These are phyloP conservation scores for Cyclotella sp. DNA, from an alignment of 108 stramenopile genomes.

Conservation along the genomic window DNA sequence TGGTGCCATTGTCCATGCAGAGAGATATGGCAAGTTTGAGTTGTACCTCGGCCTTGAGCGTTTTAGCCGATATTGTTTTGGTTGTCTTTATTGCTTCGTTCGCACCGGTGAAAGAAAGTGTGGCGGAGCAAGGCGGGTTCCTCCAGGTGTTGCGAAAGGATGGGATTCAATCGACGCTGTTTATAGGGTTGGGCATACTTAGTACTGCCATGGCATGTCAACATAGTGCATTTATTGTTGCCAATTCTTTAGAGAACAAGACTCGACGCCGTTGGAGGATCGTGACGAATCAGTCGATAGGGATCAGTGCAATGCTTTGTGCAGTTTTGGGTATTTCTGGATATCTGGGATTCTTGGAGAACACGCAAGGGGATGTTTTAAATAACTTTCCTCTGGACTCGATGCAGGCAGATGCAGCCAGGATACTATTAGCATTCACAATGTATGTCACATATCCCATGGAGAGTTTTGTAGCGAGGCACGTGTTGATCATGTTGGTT, in stretches of 20 bases:
- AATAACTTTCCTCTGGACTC: constrained; percentile 77
- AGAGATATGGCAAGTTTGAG: constrained; percentile 79
- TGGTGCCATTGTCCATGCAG: constrained; percentile 77
- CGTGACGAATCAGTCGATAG: constrained; percentile 66
- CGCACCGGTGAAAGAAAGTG: constrained; percentile 63
- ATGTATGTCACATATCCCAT: constrained; percentile 89
- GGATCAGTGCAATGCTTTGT: constrained; percentile 55
- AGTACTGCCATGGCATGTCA: constrained; percentile 87
- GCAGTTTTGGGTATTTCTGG: constrained; percentile 68
- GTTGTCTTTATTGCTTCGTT: constrained; percentile 68
- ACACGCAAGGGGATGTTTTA: constrained; percentile 81
- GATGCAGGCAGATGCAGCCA: constrained; percentile 59
- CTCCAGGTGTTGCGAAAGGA: constrained; percentile 57
- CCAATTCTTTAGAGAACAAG: constrained; percentile 61
- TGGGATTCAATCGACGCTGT: constrained; percentile 65
- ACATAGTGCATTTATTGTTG: constrained; percentile 85
- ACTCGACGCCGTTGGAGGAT: constrained; percentile 64
- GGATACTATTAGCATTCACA: constrained; percentile 76
- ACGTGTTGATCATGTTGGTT: constrained; percentile 72
- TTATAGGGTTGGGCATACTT: constrained; percentile 86
- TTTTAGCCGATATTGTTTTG: constrained; percentile 72
- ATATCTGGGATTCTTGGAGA: constrained; percentile 79
- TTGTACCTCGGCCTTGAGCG: constrained; percentile 65
- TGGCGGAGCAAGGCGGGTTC: constrained; percentile 71
- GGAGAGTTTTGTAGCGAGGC: constrained; percentile 84